Evolutionary conservation across 1,284 basidiomycete species (phyloP).

Genomic region (Melanopsichium pennsylvanicum): DNA sequence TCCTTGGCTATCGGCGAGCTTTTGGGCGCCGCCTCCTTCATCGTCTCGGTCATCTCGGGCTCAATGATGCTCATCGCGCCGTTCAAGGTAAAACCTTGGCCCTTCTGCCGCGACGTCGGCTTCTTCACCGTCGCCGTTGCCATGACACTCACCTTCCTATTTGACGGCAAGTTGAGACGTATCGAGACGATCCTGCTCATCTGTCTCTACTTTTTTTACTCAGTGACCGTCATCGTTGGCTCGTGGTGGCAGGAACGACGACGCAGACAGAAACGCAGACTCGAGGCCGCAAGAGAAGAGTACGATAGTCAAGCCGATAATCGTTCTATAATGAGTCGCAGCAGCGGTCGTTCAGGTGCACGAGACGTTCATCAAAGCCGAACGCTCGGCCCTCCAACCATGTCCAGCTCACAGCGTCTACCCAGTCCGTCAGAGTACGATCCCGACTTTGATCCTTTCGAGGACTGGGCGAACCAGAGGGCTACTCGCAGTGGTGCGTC

Average conservation of each 20-base stretch:
- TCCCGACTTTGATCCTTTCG: slow-evolving; percentile 54
- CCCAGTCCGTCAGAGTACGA: slow-evolving; percentile 54
- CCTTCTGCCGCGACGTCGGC: slow-evolving; percentile 89
- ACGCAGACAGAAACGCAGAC: slow-evolving; percentile 29
- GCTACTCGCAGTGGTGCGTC: slow-evolving; percentile 14
- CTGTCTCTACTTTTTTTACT: slow-evolving; percentile 80
- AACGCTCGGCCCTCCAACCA: slow-evolving; percentile 8
- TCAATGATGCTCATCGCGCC: slow-evolving; percentile 95
- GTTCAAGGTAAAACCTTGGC: slow-evolving; percentile 80
- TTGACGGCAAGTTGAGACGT: slow-evolving; percentile 77
- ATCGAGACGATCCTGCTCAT: slow-evolving; percentile 81
- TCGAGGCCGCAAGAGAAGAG: slow-evolving; percentile 49
- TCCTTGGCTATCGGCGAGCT: slow-evolving; percentile 92
- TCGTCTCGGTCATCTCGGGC: slow-evolving; percentile 90
- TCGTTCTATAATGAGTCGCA: slow-evolving; percentile 24
- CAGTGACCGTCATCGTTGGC: slow-evolving; percentile 76
- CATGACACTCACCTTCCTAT: slow-evolving; percentile 78
- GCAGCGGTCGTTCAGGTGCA: slow-evolving; percentile 13
- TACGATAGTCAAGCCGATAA: slow-evolving; percentile 33
- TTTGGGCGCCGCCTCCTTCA: slow-evolving; percentile 92
- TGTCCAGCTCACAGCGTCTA: slow-evolving; percentile 16
- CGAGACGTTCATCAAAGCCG: slow-evolving; percentile 4
- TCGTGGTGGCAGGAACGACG: slow-evolving; percentile 74
- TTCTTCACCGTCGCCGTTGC: slow-evolving; percentile 86
- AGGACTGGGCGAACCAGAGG: slow-evolving; percentile 39